Evolutionary conservation across 192 early-diverging fungal genomes (phyloP), one percentile per base, ranked within the genome.

Genomic region (Geranomyces michiganensis): DNA sequence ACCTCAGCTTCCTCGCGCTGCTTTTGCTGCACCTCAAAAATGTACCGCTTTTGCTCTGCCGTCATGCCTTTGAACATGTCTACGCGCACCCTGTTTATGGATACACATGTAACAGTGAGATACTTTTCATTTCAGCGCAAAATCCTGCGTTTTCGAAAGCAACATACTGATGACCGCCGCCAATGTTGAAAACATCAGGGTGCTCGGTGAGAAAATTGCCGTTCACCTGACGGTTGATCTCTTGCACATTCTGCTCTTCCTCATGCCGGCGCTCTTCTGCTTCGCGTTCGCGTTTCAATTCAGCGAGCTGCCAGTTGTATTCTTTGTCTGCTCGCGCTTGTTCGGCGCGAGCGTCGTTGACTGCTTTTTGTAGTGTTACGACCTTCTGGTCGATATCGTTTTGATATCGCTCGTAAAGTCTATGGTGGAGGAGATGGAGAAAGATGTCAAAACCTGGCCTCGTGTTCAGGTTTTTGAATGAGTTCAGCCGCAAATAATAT

Each of bases 61-160:
- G 81, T 85, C 58, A 88, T 83, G 48, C 84, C 86, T 65, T 88
- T 88, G 72, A 87, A 88, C 15, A 79, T 47, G 62, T 88, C 86
- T 21, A 86, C 84, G 7, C 86, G 73, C 29, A 87, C 70, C 51
- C 80, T 87, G 47, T 4, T 41, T 10, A 41, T 41, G 10, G 36
- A 41, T 6, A 55, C 4, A 55, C n/a, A n/a, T n/a, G 46, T n/a
- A 47, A 12, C 46, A 26, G 30, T 60, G 43, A 65, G 31, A 65
- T 45, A 47, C n/a, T n/a, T n/a, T n/a, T n/a, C n/a, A n/a, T n/a
- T 41, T 30, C 12, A 30, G 19, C 9, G 29, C 12, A 29, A 9
- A 46, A 33, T 41, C 26, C 15, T 6, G 19, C 6, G 51, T 55
- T 7, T n/a, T n/a, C n/a, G n/a, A n/a, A n/a, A n/a, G n/a, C 43